Percentiles rank a stretch among this genome's conserved stretches.
These are phyloP conservation scores for Cercospora sp. DNA, from an alignment of 2,329 filamentous ascomycete species.

Conservation along the genomic window DNA sequence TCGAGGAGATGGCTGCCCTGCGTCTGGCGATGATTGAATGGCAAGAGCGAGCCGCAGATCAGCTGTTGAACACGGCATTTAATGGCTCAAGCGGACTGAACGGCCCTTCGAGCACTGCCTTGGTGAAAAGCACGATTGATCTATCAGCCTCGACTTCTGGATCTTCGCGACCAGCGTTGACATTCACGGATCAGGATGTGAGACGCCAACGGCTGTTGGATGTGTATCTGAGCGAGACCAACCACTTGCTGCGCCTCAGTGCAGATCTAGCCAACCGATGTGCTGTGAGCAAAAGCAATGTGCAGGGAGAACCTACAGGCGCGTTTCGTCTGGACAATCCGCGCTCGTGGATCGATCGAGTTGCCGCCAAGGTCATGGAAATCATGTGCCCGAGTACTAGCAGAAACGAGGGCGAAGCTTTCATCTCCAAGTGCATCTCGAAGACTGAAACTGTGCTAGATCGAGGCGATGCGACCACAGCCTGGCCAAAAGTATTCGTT, in stretches of 20 bases:
- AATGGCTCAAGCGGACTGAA: conserved; percentile 17
- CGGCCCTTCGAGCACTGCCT: conserved; percentile 13
- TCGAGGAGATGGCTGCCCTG: conserved; percentile 81
- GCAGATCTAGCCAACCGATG: conserved; percentile 27
- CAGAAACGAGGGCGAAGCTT: conserved; percentile 18
- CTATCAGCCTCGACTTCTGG: conserved; percentile 18
- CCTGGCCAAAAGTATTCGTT: conserved; percentile 29
- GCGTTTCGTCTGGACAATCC: conserved; percentile 13
- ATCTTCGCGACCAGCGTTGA: conserved; percentile 17
- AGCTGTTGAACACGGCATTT: conserved; percentile 57
- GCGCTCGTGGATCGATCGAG: conserved; percentile 29
- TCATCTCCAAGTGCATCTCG: conserved; percentile 26
- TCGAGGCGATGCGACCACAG: conserved; percentile 38
- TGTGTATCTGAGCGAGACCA: conserved; percentile 33
- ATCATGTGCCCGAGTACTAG: conserved; percentile 20
- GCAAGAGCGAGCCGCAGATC: conserved; percentile 73
- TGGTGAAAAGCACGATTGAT: conserved; percentile 24
- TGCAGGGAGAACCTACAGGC: conserved; percentile 14
- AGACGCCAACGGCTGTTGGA: conserved; percentile 30
- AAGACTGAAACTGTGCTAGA: conserved; percentile 23
- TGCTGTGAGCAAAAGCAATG: conserved; percentile 24
- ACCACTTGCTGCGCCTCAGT: conserved; percentile 27
- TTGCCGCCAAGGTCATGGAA: conserved; percentile 24
- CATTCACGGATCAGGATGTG: conserved; percentile 34
- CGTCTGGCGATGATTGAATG: conserved; percentile 79